A percentile compares a stretch with the other conserved stretches of the same genome.
Evolutionary conservation across 2,329 filamentous ascomycete species (phyloP).

Genomic region (Curvularia sp.): DNA sequence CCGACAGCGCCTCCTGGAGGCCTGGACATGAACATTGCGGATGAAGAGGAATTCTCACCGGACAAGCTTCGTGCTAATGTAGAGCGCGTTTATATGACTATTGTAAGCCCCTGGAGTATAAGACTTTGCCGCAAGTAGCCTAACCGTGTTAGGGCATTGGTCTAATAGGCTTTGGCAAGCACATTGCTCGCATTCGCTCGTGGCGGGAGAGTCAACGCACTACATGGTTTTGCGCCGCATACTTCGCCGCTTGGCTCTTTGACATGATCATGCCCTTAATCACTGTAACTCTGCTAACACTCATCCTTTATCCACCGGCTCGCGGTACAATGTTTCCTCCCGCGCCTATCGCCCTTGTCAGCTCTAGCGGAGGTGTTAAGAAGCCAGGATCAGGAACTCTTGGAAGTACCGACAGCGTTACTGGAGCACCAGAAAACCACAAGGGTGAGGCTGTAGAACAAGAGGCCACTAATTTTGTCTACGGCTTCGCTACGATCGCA

Average conservation of each 20-base stretch:
- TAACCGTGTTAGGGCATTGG: conserved; percentile 60
- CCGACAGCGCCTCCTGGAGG: conserved; percentile 67
- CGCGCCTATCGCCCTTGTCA: conserved; percentile 76
- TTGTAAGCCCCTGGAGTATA: conserved; percentile 52
- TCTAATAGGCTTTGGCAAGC: conserved; percentile 71
- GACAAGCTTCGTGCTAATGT: conserved; percentile 81
- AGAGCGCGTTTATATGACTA: conserved; percentile 82
- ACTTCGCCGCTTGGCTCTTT: conserved; percentile 72
- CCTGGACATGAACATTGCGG: conserved; percentile 80
- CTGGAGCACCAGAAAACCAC: conserved; percentile 82
- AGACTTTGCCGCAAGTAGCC: conserved; percentile 1
- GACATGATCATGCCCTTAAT: conserved; percentile 73
- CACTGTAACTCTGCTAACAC: conserved; percentile 64
- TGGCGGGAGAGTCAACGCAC: conserved; percentile 79
- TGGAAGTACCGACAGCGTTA: conserved; percentile 77
- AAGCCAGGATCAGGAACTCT: conserved; percentile 78
- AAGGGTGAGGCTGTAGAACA: conserved; percentile 84
- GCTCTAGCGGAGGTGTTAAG: conserved; percentile 73
- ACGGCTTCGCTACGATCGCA: conserved; percentile 73
- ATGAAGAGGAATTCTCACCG: conserved; percentile 84
- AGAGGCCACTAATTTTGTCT: conserved; percentile 82
- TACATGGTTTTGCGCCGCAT: conserved; percentile 67
- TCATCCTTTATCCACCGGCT: conserved; percentile 71
- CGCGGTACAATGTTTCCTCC: conserved; percentile 75
- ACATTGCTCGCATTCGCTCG: conserved; percentile 76